A percentile compares a stretch with the other conserved stretches of the same genome.
Conservation (phyloP, 2,329 filamentous ascomycete species). For the Pyricularia grisea region DNA sequence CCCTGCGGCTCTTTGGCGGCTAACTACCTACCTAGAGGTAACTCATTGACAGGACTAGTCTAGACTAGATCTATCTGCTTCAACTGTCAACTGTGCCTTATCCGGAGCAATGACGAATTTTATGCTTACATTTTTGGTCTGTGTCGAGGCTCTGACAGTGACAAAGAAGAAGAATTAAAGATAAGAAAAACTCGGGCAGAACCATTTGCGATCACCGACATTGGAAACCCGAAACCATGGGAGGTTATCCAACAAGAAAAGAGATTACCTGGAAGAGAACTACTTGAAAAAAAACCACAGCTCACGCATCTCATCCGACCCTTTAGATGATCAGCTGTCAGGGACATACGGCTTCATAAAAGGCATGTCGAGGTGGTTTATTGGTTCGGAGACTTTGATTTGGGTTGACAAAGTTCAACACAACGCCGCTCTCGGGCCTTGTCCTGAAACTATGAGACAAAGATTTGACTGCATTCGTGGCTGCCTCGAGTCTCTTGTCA, state of each 20-base stretch:
- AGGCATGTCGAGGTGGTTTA: neutral
- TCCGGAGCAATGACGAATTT: neutral
- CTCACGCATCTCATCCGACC: neutral
- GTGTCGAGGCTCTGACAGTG: neutral
- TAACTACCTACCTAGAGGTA: neutral
- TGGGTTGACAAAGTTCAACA: neutral
- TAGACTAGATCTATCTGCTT: neutral
- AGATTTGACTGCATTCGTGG: neutral
- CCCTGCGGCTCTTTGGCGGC: neutral
- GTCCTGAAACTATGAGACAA: neutral
- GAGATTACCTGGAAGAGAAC: neutral
- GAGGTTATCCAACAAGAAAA: neutral
- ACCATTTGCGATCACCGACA: neutral
- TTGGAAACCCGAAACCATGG: neutral
- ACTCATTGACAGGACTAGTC: neutral
- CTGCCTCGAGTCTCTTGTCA: neutral
- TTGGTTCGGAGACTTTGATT: neutral
- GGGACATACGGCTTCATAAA: neutral
- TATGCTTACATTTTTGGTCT: neutral
- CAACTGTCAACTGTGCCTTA: neutral
- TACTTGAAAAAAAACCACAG: neutral
- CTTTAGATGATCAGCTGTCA: neutral
- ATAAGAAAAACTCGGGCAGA: neutral
- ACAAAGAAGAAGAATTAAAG: neutral
- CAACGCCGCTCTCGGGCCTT: neutral